Conservation (phyloP, 148 eudicot species). For the Vaccinium darrowii region DNA sequence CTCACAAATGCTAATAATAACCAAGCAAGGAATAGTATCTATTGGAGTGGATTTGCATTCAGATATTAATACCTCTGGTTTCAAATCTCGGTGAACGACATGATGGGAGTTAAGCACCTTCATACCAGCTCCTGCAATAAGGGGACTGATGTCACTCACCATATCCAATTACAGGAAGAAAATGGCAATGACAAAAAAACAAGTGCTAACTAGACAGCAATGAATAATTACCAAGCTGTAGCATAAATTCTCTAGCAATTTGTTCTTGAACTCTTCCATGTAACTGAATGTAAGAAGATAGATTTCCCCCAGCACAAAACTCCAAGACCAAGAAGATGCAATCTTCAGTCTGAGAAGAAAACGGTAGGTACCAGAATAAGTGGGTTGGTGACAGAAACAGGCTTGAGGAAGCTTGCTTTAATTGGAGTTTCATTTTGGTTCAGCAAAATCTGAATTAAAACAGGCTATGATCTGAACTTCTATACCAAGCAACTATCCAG, state of each 20-base stretch:
- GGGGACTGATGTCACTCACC: background rate
- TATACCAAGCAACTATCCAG: background rate
- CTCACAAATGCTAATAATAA: background rate
- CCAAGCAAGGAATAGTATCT: background rate
- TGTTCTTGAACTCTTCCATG: slow-evolving; percentile 43
- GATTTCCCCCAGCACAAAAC: slow-evolving; percentile 50
- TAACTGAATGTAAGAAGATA: slow-evolving; percentile 39
- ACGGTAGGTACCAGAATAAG: background rate
- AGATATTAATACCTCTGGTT: slow-evolving; percentile 40
- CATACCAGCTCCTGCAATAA: slow-evolving; percentile 47
- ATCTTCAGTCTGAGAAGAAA: slow-evolving; percentile 35
- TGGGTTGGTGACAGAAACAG: background rate
- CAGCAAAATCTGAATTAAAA: background rate
- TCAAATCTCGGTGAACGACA: slow-evolving; percentile 48
- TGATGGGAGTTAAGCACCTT: slow-evolving; percentile 32
- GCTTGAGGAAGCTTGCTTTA: background rate
- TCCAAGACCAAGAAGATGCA: slow-evolving; percentile 42
- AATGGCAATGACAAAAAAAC: background rate
- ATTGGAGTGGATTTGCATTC: background rate
- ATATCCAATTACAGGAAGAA: background rate
- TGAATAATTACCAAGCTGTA: slow-evolving; percentile 37
- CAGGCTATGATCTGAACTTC: background rate
- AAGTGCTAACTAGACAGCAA: background rate
- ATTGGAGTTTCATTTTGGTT: slow-evolving; percentile 4
- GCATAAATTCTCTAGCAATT: slow-evolving; percentile 40